phyloP scores from a whole-genome alignment of 345 rosid species.

The Syzygium aqueum region DNA sequence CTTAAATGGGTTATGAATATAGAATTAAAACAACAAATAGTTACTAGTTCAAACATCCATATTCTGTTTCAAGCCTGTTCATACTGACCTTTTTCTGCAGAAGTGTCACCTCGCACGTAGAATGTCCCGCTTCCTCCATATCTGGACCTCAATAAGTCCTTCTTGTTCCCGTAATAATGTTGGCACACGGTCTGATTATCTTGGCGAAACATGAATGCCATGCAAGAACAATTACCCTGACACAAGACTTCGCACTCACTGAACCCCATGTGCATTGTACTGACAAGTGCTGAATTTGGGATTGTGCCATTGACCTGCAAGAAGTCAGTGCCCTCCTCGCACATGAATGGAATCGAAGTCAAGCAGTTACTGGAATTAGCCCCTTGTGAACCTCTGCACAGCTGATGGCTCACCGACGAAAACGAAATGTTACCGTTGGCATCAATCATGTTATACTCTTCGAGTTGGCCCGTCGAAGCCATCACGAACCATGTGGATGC shows the following conservation, averaged over 20 bases:
- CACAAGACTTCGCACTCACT: not conserved
- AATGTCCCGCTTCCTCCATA: not conserved
- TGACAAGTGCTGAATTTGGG: not conserved
- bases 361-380: not conserved
- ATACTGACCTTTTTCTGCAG: not conserved
- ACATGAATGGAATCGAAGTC: not conserved
- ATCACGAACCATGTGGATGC: slow-evolving; percentile 5
- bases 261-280: not conserved
- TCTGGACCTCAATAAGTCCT: not conserved
- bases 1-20: not conserved
- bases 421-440: not conserved
- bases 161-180: not conserved
- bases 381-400: not conserved
- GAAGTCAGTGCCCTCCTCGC: not conserved
- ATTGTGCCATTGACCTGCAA: not conserved
- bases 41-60: not conserved
- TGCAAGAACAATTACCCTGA: not conserved
- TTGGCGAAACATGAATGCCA: not conserved
- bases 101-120: not conserved
- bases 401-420: not conserved
- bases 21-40: not conserved
- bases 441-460: slow-evolving; percentile 1
- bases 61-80: not conserved
- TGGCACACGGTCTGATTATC: not conserved
- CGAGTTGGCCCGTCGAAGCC: slow-evolving; percentile 3